These are phyloP conservation scores for Phyllosticta citrichinensis DNA, from an alignment of 2,329 filamentous ascomycete species.

Conservation along the genomic window DNA sequence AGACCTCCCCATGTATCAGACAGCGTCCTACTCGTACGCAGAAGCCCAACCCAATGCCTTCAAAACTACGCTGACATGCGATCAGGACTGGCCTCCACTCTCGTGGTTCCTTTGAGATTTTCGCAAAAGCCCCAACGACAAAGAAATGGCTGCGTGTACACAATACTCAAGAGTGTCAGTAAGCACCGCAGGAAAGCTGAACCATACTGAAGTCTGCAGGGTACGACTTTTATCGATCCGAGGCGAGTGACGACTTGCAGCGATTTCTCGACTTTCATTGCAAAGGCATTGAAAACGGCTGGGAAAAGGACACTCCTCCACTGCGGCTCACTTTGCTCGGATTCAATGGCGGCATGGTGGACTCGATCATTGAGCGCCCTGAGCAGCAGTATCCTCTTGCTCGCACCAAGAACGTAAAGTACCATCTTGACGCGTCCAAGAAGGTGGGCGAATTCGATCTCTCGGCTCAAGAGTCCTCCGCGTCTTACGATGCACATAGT, in stretches of 20 bases:
- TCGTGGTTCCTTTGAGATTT: slow-evolving; percentile 14
- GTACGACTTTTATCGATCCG: slow-evolving; percentile 6
- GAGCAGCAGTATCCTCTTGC: slow-evolving; percentile 11
- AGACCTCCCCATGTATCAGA: slow-evolving; percentile 14
- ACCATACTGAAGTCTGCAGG: not conserved
- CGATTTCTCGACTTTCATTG: slow-evolving; percentile 40
- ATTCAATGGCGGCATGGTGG: slow-evolving; percentile 10
- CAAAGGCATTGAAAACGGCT: slow-evolving; percentile 35
- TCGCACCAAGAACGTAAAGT: slow-evolving; percentile 13
- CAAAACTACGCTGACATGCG: not conserved
- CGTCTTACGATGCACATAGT: slow-evolving; percentile 2
- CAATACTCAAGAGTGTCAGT: not conserved
- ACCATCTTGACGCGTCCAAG: slow-evolving; percentile 10
- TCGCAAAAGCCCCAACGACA: slow-evolving; percentile 10
- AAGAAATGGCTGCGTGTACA: slow-evolving; percentile 15
- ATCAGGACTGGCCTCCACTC: slow-evolving; percentile 11
- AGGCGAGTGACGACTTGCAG: slow-evolving; percentile 14
- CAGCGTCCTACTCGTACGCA: slow-evolving; percentile 12
- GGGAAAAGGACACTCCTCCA: slow-evolving; percentile 35
- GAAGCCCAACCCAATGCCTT: no score
- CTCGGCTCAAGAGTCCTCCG: not conserved
- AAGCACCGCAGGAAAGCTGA: no score
- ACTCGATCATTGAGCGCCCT: slow-evolving; percentile 1
- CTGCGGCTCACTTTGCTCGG: slow-evolving; percentile 34
- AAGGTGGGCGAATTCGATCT: not conserved